phyloP scores from a whole-genome alignment of 768 basidiomycete genomes.

The Lactarius sp. region DNA sequence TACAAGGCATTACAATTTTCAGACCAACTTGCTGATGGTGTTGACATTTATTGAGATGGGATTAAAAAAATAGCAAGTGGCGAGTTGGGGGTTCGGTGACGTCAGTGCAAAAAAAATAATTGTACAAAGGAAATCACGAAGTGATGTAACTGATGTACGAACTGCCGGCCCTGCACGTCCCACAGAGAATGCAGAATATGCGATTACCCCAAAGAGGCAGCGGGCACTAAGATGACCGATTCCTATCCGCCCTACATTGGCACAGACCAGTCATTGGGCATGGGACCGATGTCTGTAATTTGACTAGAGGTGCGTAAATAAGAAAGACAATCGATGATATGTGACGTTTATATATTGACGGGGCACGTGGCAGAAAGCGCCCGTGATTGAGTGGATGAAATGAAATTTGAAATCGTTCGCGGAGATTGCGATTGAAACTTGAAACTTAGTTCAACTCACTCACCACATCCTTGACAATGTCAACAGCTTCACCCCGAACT shows the following conservation, averaged over 20 bases:
- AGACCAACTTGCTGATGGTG: no score
- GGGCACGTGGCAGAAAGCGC: neutral
- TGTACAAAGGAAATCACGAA: neutral
- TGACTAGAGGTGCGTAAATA: conserved; percentile 27
- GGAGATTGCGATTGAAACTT: neutral
- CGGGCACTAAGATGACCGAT: conserved; percentile 25
- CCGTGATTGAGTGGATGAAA: neutral
- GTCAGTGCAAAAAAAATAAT: neutral
- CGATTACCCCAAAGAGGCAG: conserved; percentile 3
- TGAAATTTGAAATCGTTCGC: neutral
- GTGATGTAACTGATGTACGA: conserved; percentile 23
- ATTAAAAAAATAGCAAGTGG: neutral
- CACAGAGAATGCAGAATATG: conserved; percentile 9
- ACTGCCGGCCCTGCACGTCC: conserved; percentile 25
- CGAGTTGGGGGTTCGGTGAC: neutral
- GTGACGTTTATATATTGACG: neutral
- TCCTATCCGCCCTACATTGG: conserved; percentile 27
- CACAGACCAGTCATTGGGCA: conserved; percentile 22
- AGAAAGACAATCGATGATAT: neutral
- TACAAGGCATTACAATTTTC: no score
- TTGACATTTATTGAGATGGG: no score
- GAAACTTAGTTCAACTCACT: no score
- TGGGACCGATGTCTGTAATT: conserved; percentile 23
- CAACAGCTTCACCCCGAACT: neutral
- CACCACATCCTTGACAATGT: no score